Percentiles rank a stretch among this genome's conserved stretches.
These are phyloP conservation scores for Hypoxylon sp. DNA, from an alignment of 2,329 filamentous ascomycete genomes.

Conservation along the genomic window DNA sequence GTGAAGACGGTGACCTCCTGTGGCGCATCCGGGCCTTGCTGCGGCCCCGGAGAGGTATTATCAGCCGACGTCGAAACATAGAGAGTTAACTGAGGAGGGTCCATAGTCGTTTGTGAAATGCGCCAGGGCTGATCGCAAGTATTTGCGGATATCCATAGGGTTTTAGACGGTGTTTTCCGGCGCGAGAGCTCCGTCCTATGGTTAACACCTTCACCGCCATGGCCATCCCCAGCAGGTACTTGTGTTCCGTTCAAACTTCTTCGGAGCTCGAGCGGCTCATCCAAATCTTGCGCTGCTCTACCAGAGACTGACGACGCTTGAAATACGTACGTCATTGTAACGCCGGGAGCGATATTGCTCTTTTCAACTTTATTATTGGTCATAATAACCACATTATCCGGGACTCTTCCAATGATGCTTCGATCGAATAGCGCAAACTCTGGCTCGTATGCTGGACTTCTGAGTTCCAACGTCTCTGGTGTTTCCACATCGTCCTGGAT, in stretches of 20 bases:
- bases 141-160: conserved; percentile 86
- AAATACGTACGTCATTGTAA: conserved; percentile 75
- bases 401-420: conserved; percentile 73
- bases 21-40: conserved; percentile 61
- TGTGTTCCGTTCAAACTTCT: conserved; percentile 45
- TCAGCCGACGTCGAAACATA: conserved; percentile 78
- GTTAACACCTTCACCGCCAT: conserved; percentile 43
- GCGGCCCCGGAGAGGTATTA: conserved; percentile 77
- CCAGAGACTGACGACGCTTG: conserved; percentile 68
- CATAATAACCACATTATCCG: conserved; percentile 66
- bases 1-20: conserved; percentile 68
- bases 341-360: conserved; percentile 74
- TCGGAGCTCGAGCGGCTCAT: conserved; percentile 47
- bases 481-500: conserved; percentile 40
- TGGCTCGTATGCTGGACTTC: conserved; percentile 66
- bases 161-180: conserved; percentile 57
- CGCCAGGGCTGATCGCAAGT: conserved; percentile 83
- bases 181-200: conserved; percentile 41
- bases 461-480: conserved; percentile 44
- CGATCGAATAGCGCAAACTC: conserved; percentile 73
- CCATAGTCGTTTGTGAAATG: conserved; percentile 61
- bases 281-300: conserved; percentile 47
- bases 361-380: conserved; percentile 75
- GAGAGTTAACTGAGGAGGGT: conserved; percentile 80
- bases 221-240: conserved; percentile 33